Evolutionary conservation across 2,329 filamentous ascomycete species (phyloP).

Genomic region (Talaromyces rugulosus): DNA sequence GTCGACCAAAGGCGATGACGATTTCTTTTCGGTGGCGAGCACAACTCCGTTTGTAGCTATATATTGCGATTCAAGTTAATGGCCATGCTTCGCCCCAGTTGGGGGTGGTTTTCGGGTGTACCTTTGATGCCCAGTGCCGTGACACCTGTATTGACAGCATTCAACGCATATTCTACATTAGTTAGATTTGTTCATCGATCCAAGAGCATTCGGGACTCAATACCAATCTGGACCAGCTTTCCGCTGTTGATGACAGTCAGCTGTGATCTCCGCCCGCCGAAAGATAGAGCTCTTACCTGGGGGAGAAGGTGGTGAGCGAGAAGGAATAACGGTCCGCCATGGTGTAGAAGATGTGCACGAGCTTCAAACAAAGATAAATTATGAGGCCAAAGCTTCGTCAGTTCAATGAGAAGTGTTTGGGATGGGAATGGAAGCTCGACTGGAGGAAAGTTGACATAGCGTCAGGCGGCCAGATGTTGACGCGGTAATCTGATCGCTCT

Average conservation of each 20-base stretch:
- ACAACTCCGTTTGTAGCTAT: slow-evolving; percentile 97
- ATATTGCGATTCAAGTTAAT: background rate
- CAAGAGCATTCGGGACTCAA: slow-evolving; percentile 19
- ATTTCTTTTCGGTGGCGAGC: slow-evolving; percentile 98
- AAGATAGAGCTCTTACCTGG: slow-evolving; percentile 65
- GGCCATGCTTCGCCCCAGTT: background rate
- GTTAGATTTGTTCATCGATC: slow-evolving; percentile 16
- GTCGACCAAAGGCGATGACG: slow-evolving; percentile 93
- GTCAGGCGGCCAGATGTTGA: slow-evolving; percentile 31
- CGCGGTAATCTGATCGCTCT: slow-evolving; percentile 18
- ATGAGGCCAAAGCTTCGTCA: slow-evolving; percentile 2
- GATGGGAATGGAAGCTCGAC: slow-evolving; percentile 21
- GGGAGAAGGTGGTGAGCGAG: slow-evolving; percentile 98
- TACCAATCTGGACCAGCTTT: slow-evolving; percentile 98
- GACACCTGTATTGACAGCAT: slow-evolving; percentile 98
- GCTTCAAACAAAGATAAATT: slow-evolving; percentile 11
- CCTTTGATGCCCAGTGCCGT: slow-evolving; percentile 98
- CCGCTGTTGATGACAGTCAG: slow-evolving; percentile 62
- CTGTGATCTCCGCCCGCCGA: slow-evolving; percentile 18
- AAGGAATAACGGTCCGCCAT: slow-evolving; percentile 99
- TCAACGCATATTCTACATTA: slow-evolving; percentile 87
- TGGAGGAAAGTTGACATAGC: slow-evolving; percentile 10
- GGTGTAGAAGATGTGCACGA: slow-evolving; percentile 26
- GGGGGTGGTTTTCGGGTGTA: slow-evolving; percentile 36
- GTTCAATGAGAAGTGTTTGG: slow-evolving; percentile 7